These are phyloP conservation scores for Herpotrichia juniperi DNA, from an alignment of 2,329 filamentous ascomycete species.

Conservation along the genomic window DNA sequence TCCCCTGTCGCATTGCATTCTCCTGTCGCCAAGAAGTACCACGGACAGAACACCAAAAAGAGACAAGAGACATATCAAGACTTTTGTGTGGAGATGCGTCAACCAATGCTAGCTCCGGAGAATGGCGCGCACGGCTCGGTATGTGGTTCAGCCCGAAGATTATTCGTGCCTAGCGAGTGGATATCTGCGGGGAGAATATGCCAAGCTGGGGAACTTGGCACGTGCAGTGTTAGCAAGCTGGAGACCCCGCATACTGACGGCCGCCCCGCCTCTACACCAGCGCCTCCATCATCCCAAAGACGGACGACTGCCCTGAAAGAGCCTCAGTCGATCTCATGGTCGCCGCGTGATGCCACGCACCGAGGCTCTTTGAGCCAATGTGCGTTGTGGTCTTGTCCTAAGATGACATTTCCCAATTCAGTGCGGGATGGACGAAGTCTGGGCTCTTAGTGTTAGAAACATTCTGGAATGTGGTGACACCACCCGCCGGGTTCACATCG, in stretches of 20 bases:
- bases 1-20: not conserved
- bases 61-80: not conserved
- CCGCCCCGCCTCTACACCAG: not conserved
- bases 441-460: not conserved
- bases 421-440: not conserved
- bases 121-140: not conserved
- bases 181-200: not conserved
- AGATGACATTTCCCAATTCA: not conserved
- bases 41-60: not conserved
- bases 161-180: not conserved
- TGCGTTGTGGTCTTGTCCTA: not conserved
- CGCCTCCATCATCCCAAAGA: not conserved
- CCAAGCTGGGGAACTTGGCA: not conserved
- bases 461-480: not conserved
- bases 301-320: not conserved
- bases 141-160: not conserved
- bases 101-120: not conserved
- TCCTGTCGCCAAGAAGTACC: not conserved
- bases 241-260: constrained; percentile 2
- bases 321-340: not conserved
- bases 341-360: not conserved
- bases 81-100: not conserved
- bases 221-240: not conserved
- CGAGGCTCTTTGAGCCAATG: not conserved
- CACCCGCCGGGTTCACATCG: not conserved